Conservation (phyloP, 495 filamentous ascomycete species). For the Cladorrhinum samala region DNA sequence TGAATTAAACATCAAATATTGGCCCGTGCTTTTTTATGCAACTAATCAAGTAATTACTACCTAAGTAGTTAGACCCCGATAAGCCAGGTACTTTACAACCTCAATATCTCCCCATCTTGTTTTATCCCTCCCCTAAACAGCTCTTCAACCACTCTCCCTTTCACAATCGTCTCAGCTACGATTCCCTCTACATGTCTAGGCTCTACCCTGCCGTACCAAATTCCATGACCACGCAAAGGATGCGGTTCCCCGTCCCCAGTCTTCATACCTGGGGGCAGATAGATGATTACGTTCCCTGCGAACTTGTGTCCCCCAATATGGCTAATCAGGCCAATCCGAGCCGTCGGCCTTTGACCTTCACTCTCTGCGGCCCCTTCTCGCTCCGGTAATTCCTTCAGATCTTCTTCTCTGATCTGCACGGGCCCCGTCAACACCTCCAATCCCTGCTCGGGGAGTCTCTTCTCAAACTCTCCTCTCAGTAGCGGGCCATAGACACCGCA, state of each 20-base stretch:
- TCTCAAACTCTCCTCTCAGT: slow-evolving; percentile 61
- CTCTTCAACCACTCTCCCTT: slow-evolving; percentile 67
- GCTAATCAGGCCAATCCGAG: slow-evolving; percentile 68
- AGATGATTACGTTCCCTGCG: slow-evolving; percentile 89
- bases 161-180: slow-evolving; percentile 68
- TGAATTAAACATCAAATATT: no score
- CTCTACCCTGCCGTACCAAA: slow-evolving; percentile 91
- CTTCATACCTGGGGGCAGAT: slow-evolving; percentile 58
- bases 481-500: slow-evolving; percentile 77
- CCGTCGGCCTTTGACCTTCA: slow-evolving; percentile 29
- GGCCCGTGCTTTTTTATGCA: neutral
- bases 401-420: slow-evolving; percentile 24
- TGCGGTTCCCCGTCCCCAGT: slow-evolving; percentile 33
- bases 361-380: slow-evolving; percentile 11
- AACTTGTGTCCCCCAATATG: slow-evolving; percentile 92
- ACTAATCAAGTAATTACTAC: neutral
- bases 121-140: slow-evolving; percentile 63
- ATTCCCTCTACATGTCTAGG: slow-evolving; percentile 83
- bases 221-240: slow-evolving; percentile 69
- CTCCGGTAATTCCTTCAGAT: slow-evolving; percentile 15
- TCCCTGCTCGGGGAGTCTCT: slow-evolving; percentile 28
- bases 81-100: slow-evolving; percentile 28
- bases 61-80: neutral
- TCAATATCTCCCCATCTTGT: slow-evolving; percentile 36
- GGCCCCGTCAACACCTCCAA: slow-evolving; percentile 34